Evolutionary conservation across 2,329 filamentous ascomycete genomes (phyloP).

Genomic region (Aureobasidium sp.): DNA sequence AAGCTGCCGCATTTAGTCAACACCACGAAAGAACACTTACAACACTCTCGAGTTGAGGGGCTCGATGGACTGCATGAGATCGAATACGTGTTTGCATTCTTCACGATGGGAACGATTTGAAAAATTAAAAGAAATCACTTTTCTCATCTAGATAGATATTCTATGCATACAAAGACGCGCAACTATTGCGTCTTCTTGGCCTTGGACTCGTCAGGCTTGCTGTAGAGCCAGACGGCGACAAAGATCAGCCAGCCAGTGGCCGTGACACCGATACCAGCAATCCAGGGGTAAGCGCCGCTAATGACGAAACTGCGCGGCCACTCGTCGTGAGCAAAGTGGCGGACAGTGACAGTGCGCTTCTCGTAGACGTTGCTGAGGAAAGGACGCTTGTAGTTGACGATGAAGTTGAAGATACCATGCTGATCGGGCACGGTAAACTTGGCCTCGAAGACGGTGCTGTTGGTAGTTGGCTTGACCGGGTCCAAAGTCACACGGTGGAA

Average conservation of each 20-base stretch:
- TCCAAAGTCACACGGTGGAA: constrained; percentile 79
- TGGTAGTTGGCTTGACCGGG: constrained; percentile 48
- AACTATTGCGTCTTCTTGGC: constrained; percentile 33
- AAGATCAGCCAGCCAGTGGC: constrained; percentile 78
- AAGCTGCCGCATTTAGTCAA: background rate
- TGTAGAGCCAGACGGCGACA: constrained; percentile 80
- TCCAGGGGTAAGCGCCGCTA: constrained; percentile 88
- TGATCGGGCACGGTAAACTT: constrained; percentile 85
- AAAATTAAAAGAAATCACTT: constrained; percentile 1
- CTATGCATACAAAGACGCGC: background rate
- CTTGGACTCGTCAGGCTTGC: constrained; percentile 42
- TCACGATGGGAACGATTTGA: background rate
- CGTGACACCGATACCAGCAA: constrained; percentile 77
- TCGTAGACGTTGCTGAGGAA: constrained; percentile 85
- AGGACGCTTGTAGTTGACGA: constrained; percentile 91
- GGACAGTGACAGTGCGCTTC: constrained; percentile 88
- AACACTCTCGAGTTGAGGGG: background rate
- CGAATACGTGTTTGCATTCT: background rate
- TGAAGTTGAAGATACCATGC: constrained; percentile 98
- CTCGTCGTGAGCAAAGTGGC: constrained; percentile 96
- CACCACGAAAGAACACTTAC: background rate
- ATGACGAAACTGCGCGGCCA: constrained; percentile 88
- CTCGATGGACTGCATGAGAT: background rate
- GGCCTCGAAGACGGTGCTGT: constrained; percentile 63
- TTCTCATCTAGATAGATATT: constrained; percentile 5